These are phyloP conservation scores for Botrytis medusae DNA, from an alignment of 2,329 filamentous ascomycete species.

Conservation along the genomic window DNA sequence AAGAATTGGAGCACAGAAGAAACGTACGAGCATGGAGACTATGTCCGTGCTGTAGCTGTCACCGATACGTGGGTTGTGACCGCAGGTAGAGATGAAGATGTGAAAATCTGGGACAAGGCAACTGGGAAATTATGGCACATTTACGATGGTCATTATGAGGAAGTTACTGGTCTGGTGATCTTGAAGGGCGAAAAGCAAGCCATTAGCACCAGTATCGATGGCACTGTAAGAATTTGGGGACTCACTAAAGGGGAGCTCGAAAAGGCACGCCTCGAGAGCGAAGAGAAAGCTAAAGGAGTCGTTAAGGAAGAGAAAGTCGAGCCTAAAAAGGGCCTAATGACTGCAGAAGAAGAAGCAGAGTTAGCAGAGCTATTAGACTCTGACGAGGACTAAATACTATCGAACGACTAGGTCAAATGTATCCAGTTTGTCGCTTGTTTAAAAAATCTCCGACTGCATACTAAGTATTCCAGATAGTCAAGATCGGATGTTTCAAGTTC, in stretches of 20 bases:
- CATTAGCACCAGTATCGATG: slow-evolving; percentile 86
- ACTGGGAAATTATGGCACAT: slow-evolving; percentile 72
- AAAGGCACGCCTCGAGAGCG: slow-evolving; percentile 52
- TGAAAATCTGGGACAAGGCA: slow-evolving; percentile 82
- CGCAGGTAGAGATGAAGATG: slow-evolving; percentile 84
- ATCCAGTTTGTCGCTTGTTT: background rate
- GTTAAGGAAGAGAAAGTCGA: slow-evolving; percentile 45
- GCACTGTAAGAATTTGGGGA: slow-evolving; percentile 82
- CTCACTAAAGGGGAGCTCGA: slow-evolving; percentile 62
- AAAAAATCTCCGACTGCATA: background rate
- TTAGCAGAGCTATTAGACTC: slow-evolving; percentile 83
- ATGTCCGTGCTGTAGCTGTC: slow-evolving; percentile 79
- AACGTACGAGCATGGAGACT: slow-evolving; percentile 77
- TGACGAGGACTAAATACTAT: slow-evolving; percentile 55
- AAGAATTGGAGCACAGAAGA: slow-evolving; percentile 71
- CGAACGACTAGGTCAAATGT: background rate
- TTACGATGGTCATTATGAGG: slow-evolving; percentile 85
- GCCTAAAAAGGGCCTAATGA: slow-evolving; percentile 59
- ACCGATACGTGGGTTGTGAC: slow-evolving; percentile 79
- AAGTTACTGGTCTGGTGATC: slow-evolving; percentile 78
- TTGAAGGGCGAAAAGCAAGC: slow-evolving; percentile 55
- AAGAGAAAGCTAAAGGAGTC: slow-evolving; percentile 47
- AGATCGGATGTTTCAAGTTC: background rate
- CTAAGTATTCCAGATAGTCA: background rate
- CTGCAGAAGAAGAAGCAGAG: slow-evolving; percentile 89